phyloP scores from a whole-genome alignment of 2,329 filamentous ascomycete species.

The Sarocladium kiliense region DNA sequence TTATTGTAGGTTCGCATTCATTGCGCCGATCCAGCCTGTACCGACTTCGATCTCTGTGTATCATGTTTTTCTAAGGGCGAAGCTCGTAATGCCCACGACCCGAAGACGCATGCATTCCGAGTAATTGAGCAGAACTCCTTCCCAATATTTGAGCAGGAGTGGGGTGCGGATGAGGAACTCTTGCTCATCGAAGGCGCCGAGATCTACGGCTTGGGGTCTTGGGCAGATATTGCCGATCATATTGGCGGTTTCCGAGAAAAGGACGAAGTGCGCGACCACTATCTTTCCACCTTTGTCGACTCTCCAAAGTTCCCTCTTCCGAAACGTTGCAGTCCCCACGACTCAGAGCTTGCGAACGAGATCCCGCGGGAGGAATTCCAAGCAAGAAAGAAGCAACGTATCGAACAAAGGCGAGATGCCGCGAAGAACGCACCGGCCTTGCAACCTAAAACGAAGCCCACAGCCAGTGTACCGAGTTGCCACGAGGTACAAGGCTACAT shows the following conservation, averaged over 20 bases:
- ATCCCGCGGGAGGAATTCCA: slow-evolving; percentile 92
- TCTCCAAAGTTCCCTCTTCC: slow-evolving; percentile 82
- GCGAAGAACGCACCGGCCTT: slow-evolving; percentile 78
- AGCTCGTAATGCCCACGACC: slow-evolving; percentile 77
- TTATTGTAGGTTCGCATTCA: slow-evolving; percentile 76
- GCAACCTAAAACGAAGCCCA: slow-evolving; percentile 91
- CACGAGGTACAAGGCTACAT: slow-evolving; percentile 99
- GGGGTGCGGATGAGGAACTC: slow-evolving; percentile 97
- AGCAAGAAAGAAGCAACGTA: slow-evolving; percentile 82
- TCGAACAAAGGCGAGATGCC: slow-evolving; percentile 84
- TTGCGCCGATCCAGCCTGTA: slow-evolving; percentile 77
- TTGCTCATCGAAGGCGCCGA: slow-evolving; percentile 89
- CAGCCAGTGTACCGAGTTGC: slow-evolving; percentile 88
- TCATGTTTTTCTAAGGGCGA: slow-evolving; percentile 86
- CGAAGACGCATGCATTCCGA: slow-evolving; percentile 78
- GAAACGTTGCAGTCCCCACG: slow-evolving; percentile 75
- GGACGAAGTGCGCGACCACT: slow-evolving; percentile 94
- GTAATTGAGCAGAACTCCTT: slow-evolving; percentile 99
- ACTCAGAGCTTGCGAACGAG: slow-evolving; percentile 71
- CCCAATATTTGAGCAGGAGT: slow-evolving; percentile 89
- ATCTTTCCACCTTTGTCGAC: slow-evolving; percentile 80
- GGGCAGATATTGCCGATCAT: slow-evolving; percentile 97
- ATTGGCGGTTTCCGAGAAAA: slow-evolving; percentile 93
- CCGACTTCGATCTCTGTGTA: slow-evolving; percentile 95
- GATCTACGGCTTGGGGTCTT: slow-evolving; percentile 92